Conservation (phyloP, 2,329 filamentous ascomycete genomes). For the Alternaria panax region DNA sequence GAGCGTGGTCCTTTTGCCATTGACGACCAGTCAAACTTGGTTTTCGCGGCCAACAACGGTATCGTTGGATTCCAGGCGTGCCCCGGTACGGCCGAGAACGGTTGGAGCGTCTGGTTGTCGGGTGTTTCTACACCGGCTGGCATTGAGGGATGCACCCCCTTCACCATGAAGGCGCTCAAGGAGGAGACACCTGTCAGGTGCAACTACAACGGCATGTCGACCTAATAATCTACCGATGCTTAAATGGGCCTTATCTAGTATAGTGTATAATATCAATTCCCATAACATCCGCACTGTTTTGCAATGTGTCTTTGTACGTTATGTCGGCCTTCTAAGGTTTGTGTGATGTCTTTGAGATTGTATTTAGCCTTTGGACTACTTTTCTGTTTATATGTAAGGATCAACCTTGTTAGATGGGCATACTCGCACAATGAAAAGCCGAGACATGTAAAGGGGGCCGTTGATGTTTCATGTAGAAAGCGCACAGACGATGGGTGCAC, state of each 20-base stretch:
- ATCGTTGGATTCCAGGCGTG: background rate
- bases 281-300: background rate
- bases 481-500: background rate
- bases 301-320: background rate
- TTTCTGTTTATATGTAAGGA: background rate
- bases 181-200: constrained; percentile 19
- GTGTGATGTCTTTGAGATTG: background rate
- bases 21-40: background rate
- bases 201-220: constrained; percentile 13
- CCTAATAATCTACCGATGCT: background rate
- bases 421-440: background rate
- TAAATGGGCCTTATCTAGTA: background rate
- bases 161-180: constrained; percentile 35
- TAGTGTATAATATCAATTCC: background rate
- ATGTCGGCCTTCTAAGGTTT: background rate
- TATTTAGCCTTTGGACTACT: background rate
- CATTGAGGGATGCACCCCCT: constrained; percentile 44
- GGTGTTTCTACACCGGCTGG: constrained; percentile 42
- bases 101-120: background rate
- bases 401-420: background rate
- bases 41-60: background rate
- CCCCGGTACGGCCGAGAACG: background rate
- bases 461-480: background rate
- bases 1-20: background rate
- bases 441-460: background rate